Percentiles rank a stretch among this genome's conserved stretches.
These are phyloP conservation scores for Arthroderma sp. DNA, from an alignment of 2,329 filamentous ascomycete genomes.

Conservation along the genomic window DNA sequence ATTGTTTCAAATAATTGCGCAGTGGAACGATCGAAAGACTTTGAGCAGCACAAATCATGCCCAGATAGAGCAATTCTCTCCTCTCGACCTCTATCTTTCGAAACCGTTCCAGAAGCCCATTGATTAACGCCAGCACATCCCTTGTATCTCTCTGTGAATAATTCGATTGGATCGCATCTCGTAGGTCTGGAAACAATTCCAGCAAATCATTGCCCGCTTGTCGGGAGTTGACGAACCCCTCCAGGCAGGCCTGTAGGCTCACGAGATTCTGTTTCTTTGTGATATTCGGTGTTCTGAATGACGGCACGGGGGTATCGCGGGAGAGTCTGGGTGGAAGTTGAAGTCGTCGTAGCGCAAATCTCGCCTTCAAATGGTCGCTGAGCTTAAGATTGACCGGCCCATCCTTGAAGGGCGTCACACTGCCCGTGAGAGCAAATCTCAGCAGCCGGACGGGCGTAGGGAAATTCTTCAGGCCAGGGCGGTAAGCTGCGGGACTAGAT, in stretches of 20 bases:
- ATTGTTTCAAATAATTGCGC: constrained; percentile 15
- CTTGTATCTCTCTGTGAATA: constrained; percentile 15
- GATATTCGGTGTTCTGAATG: not conserved
- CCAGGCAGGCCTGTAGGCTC: constrained; percentile 4
- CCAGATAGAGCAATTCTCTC: constrained; percentile 11
- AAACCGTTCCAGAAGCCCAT: constrained; percentile 19
- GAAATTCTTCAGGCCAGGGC: not conserved
- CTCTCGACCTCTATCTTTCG: constrained; percentile 11
- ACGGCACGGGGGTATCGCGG: not conserved
- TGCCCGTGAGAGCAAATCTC: constrained; percentile 20
- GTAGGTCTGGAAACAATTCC: constrained; percentile 6
- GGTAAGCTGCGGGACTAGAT: not conserved
- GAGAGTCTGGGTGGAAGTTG: not conserved
- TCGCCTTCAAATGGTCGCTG: constrained; percentile 10
- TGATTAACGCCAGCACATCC: constrained; percentile 21
- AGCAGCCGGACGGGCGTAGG: constrained; percentile 19
- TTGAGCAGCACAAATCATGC: constrained; percentile 21
- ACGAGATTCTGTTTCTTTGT: constrained; percentile 2
- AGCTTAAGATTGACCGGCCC: constrained; percentile 3
- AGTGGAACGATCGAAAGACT: constrained; percentile 19
- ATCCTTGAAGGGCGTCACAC: constrained; percentile 6
- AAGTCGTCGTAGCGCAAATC: constrained; percentile 10
- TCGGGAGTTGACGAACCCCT: constrained; percentile 2
- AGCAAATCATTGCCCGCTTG: not conserved
- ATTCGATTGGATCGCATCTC: constrained; percentile 14